phyloP scores from a whole-genome alignment of 495 filamentous ascomycete genomes.

The Aspergillus panamensis region DNA sequence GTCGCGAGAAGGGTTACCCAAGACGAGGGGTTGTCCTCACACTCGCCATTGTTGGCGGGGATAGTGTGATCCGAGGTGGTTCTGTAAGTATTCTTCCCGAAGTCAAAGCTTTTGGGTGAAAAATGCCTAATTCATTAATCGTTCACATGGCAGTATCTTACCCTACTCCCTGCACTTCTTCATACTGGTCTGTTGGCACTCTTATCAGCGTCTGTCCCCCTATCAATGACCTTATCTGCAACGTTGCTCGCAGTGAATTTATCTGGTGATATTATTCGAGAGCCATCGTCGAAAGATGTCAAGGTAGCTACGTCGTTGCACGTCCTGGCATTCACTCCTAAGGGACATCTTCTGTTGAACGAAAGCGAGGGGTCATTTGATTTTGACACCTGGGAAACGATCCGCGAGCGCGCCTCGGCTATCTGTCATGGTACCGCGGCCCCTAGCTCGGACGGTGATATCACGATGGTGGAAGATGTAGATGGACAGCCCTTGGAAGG shows the following conservation, averaged over 20 bases:
- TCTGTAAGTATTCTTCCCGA: conserved; percentile 50
- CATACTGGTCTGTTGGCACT: conserved; percentile 72
- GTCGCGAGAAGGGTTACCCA: conserved; percentile 36
- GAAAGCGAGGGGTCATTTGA: conserved; percentile 81
- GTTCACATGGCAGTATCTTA: conserved; percentile 57
- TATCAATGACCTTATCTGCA: conserved; percentile 65
- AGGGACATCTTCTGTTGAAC: conserved; percentile 67
- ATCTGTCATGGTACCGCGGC: conserved; percentile 54
- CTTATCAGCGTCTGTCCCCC: conserved; percentile 69
- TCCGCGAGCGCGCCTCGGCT: conserved; percentile 58
- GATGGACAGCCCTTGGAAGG: conserved; percentile 47
- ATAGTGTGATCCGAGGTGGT: conserved; percentile 68
- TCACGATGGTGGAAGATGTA: conserved; percentile 33
- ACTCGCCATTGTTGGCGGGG: conserved; percentile 36
- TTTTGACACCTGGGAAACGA: conserved; percentile 70
- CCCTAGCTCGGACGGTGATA: conserved; percentile 44
- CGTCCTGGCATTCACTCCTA: conserved; percentile 71
- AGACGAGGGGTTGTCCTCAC: conserved; percentile 44
- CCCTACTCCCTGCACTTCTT: conserved; percentile 69
- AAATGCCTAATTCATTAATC: conserved; percentile 11
- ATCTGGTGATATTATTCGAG: conserved; percentile 47
- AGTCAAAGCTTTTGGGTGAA: not conserved
- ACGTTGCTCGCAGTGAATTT: conserved; percentile 57
- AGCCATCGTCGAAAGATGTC: conserved; percentile 55
- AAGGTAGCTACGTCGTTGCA: conserved; percentile 64